Base-by-base conservation (phyloP, 2,329 filamentous ascomycete species). In the Aspergillus tubingensis region DNA sequence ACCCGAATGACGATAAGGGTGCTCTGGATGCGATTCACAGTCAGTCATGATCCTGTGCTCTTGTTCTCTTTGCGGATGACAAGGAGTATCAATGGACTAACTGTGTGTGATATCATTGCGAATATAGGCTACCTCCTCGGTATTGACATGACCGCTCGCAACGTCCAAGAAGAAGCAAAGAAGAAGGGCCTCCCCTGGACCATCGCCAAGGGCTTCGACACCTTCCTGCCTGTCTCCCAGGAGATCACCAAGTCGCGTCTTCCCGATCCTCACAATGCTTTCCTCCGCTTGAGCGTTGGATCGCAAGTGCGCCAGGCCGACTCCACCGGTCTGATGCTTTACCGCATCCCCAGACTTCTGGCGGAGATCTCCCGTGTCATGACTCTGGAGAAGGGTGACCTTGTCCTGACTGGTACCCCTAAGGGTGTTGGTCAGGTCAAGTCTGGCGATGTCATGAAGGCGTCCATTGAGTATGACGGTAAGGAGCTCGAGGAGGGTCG, bases 91-190 rank as follows among this genome's bases (percentile, higher is more conserved):
- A 5, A 32, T 49, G 17, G 13, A 27, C 56, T 65, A 55, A 60
- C 13, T 3, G 49, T 43, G 6, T 13, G 13, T 8, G 13, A 36
- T 15, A 7, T 19, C 23, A 47, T 25, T 62, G 25, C 59, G 49
- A 65, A 61, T 23, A 32, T 50, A 92, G 91, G 87, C 71, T 99
- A 98, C 77, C 86, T 94, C 66, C 84, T 98, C 50, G 88, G 91
- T 68, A 97, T 99, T 71, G 95, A 99, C 79, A 96, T 99, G 91
- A 99, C 95, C 8, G 95, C 91, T 0, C 90, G 95, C 67, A 98
- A 98, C 77, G 86, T 91, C 6, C 95, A 99, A 80, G 91, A 96
- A 70, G 92, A 97, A 81, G 94, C 94, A 66, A 99, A 98, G 86
- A 92, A 90, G 80, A 96, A 95, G 83, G 92, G 95, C 38, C 87